phyloP scores from a whole-genome alignment of 352 stramenopile species.

The Phytophthora cactorum region DNA sequence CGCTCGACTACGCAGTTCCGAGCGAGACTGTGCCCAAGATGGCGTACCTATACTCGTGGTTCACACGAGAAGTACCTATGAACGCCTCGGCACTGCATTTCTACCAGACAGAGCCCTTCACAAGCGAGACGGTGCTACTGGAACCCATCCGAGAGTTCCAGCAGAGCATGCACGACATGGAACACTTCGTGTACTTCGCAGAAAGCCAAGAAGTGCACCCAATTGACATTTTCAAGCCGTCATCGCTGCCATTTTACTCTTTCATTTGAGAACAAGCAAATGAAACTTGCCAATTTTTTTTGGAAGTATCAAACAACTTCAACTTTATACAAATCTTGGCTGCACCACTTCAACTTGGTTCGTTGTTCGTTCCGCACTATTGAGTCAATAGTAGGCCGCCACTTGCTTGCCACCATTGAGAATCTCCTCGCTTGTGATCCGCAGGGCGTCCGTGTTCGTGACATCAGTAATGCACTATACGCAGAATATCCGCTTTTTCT shows the following conservation, averaged over 20 bases:
- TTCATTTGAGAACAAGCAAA: constrained; percentile 25
- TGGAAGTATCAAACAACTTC: not conserved
- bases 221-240: constrained; percentile 46
- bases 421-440: constrained; percentile 31
- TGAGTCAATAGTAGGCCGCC: constrained; percentile 12
- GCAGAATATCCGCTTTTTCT: constrained; percentile 27
- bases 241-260: constrained; percentile 38
- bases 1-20: constrained; percentile 54
- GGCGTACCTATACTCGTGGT: constrained; percentile 38
- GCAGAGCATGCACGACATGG: constrained; percentile 35
- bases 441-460: constrained; percentile 21
- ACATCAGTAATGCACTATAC: constrained; percentile 32
- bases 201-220: constrained; percentile 91
- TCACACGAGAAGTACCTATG: constrained; percentile 32
- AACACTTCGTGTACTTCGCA: constrained; percentile 60
- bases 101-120: constrained; percentile 31
- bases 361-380: not conserved
- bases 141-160: constrained; percentile 37
- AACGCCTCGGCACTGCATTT: constrained; percentile 28
- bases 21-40: constrained; percentile 28
- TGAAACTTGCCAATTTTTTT: no score
- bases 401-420: constrained; percentile 18
- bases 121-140: constrained; percentile 18
- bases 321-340: not conserved
- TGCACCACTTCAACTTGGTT: not conserved